Conservation (phyloP, 2,329 filamentous ascomycete species). For the Chrysoporthe cubensis region DNA sequence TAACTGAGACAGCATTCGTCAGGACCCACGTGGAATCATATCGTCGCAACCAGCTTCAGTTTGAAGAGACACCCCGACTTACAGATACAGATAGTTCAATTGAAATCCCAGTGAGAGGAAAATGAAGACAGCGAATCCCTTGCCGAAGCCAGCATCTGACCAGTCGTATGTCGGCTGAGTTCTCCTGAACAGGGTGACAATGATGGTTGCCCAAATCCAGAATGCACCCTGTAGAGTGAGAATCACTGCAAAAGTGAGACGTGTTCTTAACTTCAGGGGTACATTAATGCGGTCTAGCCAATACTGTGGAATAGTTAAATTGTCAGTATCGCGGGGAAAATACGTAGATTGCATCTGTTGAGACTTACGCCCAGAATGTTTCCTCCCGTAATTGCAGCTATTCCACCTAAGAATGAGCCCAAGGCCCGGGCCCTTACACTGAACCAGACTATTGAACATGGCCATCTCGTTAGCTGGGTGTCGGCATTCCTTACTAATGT, state of each 20-base stretch:
- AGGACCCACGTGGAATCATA: background rate
- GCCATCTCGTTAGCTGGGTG: background rate
- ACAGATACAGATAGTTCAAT: slow-evolving; percentile 74
- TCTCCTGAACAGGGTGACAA: slow-evolving; percentile 63
- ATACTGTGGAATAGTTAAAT: slow-evolving; percentile 35
- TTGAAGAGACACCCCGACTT: slow-evolving; percentile 34
- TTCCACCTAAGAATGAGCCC: slow-evolving; percentile 71
- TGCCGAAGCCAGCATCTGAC: slow-evolving; percentile 64
- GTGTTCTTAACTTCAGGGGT: slow-evolving; percentile 56
- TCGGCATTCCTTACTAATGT: too few relatives aligned
- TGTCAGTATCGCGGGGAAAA: slow-evolving; percentile 28
- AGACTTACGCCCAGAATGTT: slow-evolving; percentile 64
- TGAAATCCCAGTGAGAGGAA: slow-evolving; percentile 71
- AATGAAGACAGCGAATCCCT: slow-evolving; percentile 68
- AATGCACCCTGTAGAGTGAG: slow-evolving; percentile 66
- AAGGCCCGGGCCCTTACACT: slow-evolving; percentile 70
- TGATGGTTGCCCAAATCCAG: slow-evolving; percentile 73
- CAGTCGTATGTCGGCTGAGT: slow-evolving; percentile 69
- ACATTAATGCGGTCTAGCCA: slow-evolving; percentile 65
- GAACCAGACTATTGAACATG: slow-evolving; percentile 60
- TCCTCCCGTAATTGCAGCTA: slow-evolving; percentile 67
- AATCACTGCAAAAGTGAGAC: slow-evolving; percentile 58
- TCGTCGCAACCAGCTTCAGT: background rate
- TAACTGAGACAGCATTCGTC: slow-evolving; percentile 49
- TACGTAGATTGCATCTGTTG: background rate